Conservation (phyloP, 208 protist genomes). For the Leishmania lainsoni region DNA sequence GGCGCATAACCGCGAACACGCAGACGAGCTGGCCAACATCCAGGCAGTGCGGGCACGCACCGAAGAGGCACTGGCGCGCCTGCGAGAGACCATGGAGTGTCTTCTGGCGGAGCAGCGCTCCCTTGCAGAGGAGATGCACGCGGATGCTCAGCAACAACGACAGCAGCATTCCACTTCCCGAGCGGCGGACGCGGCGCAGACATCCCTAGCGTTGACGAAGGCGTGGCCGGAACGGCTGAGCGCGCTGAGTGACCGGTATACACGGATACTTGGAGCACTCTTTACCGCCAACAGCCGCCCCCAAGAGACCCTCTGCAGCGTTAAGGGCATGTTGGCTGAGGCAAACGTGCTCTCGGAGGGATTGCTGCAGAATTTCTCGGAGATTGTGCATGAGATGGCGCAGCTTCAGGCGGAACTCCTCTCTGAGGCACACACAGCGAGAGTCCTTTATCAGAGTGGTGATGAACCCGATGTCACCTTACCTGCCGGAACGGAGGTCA, state of each 20-base stretch:
- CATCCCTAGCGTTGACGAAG: background rate
- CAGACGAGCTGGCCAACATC: constrained; percentile 7
- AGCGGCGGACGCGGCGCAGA: background rate
- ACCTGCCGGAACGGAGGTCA: background rate
- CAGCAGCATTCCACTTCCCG: background rate
- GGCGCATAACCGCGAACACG: constrained; percentile 5
- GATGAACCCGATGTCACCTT: background rate
- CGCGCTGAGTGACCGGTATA: constrained; percentile 32
- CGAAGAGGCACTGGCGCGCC: constrained; percentile 18
- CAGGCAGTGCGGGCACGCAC: constrained; percentile 13
- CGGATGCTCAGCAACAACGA: background rate
- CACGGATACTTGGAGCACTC: constrained; percentile 37
- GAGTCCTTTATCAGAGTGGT: background rate
- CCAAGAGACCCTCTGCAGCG: constrained; percentile 37
- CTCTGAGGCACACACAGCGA: background rate
- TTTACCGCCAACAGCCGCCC: constrained; percentile 28
- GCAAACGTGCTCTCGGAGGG: constrained; percentile 38
- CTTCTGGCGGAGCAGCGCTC: constrained; percentile 29
- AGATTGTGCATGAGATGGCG: constrained; percentile 27
- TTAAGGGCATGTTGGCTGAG: constrained; percentile 38
- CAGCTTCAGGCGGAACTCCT: constrained; percentile 4
- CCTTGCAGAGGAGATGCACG: constrained; percentile 26
- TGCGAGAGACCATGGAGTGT: constrained; percentile 31
- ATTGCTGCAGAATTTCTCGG: constrained; percentile 35
- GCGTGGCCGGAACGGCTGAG: constrained; percentile 19